Evolutionary conservation across 2,329 filamentous ascomycete species (phyloP), one percentile per base, ranked within the genome.

Genomic region (Sporothrix inflata): DNA sequence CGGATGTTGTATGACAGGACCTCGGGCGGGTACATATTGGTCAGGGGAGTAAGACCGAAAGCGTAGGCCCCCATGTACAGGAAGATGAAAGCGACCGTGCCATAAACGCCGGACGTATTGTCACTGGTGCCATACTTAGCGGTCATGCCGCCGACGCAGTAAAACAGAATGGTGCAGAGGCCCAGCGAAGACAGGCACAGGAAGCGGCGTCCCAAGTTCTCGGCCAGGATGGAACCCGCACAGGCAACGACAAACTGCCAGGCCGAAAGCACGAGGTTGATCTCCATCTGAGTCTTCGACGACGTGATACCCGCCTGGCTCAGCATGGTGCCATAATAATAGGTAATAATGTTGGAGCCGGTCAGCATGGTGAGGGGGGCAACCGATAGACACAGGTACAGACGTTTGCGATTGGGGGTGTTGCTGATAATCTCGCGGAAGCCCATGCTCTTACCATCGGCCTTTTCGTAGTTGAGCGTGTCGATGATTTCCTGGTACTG

Each of bases 61-160:
- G 84, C 85, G 79, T 84, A 89, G 38, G 85, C 81, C 72, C 85
- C 84, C 1, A 84, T 84, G 73, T 87, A 87, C 51, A 88, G 79
- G 79, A 87, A 88, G 69, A 88, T 85, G 76, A 87, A 84, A 27
- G 84, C 85, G 16, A 88, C 70, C 7, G 72, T 71, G 47, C 55
- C 74, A 55, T 73, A 73, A 60, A 68, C 55, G 1, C 71, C 73
- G 12, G 73, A 74, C 16, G 27, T 70, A n/a, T 73, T 63, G 24
- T 61, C 19, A 30, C 57, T 61, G 30, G 57, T 61, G 14, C 57
- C 57, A 11, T 38, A 61, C 1, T 14, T 12, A 1, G 85, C 80
- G 9, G 85, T 86, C 79, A 88, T 84, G 71, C 82, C 84, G 21
- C 72, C 72, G 49, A 73, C 66, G 27, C 47, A 24, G 42, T 73